Percentiles rank a stretch among this genome's conserved stretches.
Conservation (phyloP, 768 basidiomycete genomes). For the Boletus rufocinnamomeus region DNA sequence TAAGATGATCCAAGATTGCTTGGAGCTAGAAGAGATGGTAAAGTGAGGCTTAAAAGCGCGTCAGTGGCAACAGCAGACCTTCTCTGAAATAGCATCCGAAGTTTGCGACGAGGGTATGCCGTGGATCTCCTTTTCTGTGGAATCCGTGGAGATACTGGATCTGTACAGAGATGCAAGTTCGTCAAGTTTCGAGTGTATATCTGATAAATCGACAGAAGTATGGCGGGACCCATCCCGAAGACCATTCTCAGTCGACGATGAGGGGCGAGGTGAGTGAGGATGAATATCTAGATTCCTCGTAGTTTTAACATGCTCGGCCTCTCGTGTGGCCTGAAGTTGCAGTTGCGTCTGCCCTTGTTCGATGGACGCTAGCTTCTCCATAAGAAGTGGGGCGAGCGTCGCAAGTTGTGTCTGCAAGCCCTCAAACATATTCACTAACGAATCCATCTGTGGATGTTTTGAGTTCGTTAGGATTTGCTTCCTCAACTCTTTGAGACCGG, state of each 20-base stretch:
- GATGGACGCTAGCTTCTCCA: conserved; percentile 36
- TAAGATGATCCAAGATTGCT: conserved; percentile 50
- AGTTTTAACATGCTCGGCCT: conserved; percentile 2
- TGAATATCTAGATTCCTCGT: conserved; percentile 22
- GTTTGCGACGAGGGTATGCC: conserved; percentile 2
- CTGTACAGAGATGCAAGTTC: conserved; percentile 33
- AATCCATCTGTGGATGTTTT: conserved; percentile 17
- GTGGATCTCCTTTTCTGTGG: background rate
- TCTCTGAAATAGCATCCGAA: conserved; percentile 16
- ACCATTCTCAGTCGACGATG: background rate
- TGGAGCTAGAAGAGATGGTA: conserved; percentile 34
- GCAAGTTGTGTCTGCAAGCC: conserved; percentile 43
- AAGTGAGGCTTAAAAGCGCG: background rate
- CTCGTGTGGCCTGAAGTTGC: conserved; percentile 19
- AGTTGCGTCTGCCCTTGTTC: conserved; percentile 26
- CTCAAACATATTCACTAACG: conserved; percentile 38
- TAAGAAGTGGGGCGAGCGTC: conserved; percentile 38
- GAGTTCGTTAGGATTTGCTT: conserved; percentile 13
- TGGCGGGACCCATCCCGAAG: background rate
- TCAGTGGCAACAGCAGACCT: conserved; percentile 13
- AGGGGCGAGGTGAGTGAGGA: conserved; percentile 2
- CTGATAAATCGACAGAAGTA: conserved; percentile 23
- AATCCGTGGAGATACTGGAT: background rate
- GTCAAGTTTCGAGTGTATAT: conserved; percentile 42
- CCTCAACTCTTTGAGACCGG: conserved; percentile 22